Evolutionary conservation across 2,329 filamentous ascomycete genomes (phyloP), one percentile per base, ranked within the genome.

Genomic region (Fusarium scirpi): DNA sequence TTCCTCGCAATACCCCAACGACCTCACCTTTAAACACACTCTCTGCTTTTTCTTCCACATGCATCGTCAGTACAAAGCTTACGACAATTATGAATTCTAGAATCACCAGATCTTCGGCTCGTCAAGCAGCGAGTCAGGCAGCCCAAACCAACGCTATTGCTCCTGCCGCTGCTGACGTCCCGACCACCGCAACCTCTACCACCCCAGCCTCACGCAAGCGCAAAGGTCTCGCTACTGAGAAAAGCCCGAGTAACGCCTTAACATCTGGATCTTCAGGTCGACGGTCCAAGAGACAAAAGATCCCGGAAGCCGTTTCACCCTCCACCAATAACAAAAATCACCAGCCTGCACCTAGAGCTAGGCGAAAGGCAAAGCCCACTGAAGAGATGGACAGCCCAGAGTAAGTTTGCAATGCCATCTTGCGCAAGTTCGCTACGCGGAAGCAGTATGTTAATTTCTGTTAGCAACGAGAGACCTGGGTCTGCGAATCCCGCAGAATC

Each of bases 101-200:
- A 93, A 91, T 96, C 78, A 98, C 95, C 87, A 94, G 95, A 86
- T 96, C 94, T 78, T 92, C 94, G 82, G 92, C 94, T 85, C 94
- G 94, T 86, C 91, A 93, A 89, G 93, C 93, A 85, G 92, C 93
- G 80, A 89, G 82, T 79, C 85, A 85, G 78, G 83, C 84, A 82
- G 83, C 82, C 74, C 82, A 83, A 77, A 79, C 84, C 48, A 80
- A 78, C 69, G 77, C 80, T 76, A 77, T 82, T 78, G 79, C 82
- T 76, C 71, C 81, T 74, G 72, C 79, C 76, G 71, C 78, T 72
- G 68, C 68, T 71, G 77, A 79, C 74, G 77, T 81, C 71, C 77
- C 83, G 73, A 78, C 82, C 70, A 78, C 82, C 70, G 78, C 83
- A 75, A 76, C 80, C 66, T 80, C 78, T 69, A 74, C 77, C 74